Base-by-base conservation (phyloP, 2,329 filamentous ascomycete species). In the Aureobasidium leucospermi region DNA sequence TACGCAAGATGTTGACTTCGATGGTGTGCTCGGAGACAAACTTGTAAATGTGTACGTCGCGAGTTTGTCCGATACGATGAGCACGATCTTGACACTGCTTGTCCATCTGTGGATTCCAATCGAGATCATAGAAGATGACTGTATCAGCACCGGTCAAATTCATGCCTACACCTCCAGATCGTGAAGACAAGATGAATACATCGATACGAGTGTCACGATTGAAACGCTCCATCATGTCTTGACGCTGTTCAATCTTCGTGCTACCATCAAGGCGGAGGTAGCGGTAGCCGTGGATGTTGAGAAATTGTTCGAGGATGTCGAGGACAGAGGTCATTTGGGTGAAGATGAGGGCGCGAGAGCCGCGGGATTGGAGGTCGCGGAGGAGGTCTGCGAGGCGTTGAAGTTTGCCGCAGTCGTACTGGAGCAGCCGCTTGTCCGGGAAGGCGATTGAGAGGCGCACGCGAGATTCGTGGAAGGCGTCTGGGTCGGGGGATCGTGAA, bases 81-180 rank as follows among this genome's bases (percentile, higher is more conserved):
- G 90, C 95, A 67, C 94, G 85, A 72, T 99, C 95, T 75, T 99
- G 95, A 68, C 94, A 99, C 74, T 99, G 94, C 74, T 96, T 96
- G 77, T 99, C 94, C 94, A 99, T 99, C 55, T 95, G 94, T 0
- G 94, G 94, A 68, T 99, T 99, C 95, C 95, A 99, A 71, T 99
- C 94, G 61, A 97, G 86, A 69, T 99, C 94, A 74, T 97, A 99
- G 74, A 99, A 99, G 65, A 99, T 96, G 67, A 99, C 94, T 0
- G 92, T 96, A 72, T 97, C 94, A 5, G 94, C 94, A 51, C 94
- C 94, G 0, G 93, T 97, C 45, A 99, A 80, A 68, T 99, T 99
- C 77, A 99, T 96, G 60, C 94, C 94, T 0, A 99, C 79, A 59
- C 94, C 94, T 65, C 94, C 94, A 0, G 94, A 96, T 60, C 94